These are phyloP conservation scores for Calonectria hawksworthii DNA, from an alignment of 2,329 filamentous ascomycete genomes.

Conservation along the genomic window DNA sequence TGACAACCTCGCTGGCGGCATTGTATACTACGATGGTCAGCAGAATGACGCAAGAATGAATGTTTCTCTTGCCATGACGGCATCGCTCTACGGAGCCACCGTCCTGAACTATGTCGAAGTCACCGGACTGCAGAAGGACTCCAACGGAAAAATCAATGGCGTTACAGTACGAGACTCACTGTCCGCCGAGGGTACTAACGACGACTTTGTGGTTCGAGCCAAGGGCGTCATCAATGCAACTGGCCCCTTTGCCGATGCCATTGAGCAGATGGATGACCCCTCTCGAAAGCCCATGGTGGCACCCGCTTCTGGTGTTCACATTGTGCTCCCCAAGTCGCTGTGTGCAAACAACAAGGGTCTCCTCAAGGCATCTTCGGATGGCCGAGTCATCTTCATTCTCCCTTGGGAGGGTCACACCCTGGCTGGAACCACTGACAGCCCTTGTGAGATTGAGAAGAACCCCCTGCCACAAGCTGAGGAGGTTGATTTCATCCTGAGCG, in stretches of 20 bases:
- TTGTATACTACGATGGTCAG: slow-evolving; percentile 90
- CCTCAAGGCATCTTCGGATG: slow-evolving; percentile 87
- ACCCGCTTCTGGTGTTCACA: slow-evolving; percentile 85
- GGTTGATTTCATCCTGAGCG: slow-evolving; percentile 85
- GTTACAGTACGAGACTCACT: slow-evolving; percentile 70
- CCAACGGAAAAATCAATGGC: slow-evolving; percentile 76
- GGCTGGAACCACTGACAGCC: slow-evolving; percentile 84
- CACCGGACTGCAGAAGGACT: slow-evolving; percentile 80
- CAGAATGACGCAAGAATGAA: slow-evolving; percentile 94
- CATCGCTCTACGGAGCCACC: slow-evolving; percentile 83
- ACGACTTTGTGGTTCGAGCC: slow-evolving; percentile 78
- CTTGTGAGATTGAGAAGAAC: slow-evolving; percentile 76
- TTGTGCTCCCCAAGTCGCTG: slow-evolving; percentile 84
- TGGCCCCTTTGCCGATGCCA: slow-evolving; percentile 84
- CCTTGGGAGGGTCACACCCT: slow-evolving; percentile 91
- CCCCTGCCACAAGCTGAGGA: slow-evolving; percentile 82
- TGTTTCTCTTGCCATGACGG: slow-evolving; percentile 84
- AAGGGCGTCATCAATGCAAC: slow-evolving; percentile 89
- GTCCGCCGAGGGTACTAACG: slow-evolving; percentile 68
- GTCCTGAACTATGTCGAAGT: slow-evolving; percentile 88
- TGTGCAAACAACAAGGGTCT: slow-evolving; percentile 86
- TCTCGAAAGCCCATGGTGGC: slow-evolving; percentile 79
- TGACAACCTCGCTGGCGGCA: slow-evolving; percentile 79
- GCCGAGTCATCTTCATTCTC: slow-evolving; percentile 89
- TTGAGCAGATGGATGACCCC: slow-evolving; percentile 85